Base-by-base conservation (phyloP, 2,329 filamentous ascomycete genomes). In the Fusarium paranaense region DNA sequence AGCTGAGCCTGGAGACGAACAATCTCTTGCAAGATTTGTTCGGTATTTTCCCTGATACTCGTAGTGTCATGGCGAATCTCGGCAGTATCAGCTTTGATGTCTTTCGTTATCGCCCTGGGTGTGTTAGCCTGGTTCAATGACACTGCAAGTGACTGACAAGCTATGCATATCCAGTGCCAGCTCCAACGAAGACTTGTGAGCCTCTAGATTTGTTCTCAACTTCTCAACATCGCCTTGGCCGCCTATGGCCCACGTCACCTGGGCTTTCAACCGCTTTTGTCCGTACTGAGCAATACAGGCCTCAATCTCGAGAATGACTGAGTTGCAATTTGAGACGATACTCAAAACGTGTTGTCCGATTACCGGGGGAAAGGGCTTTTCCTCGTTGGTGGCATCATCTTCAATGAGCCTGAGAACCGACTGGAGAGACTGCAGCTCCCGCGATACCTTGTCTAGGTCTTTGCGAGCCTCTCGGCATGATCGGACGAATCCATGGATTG, bases 361-460 rank as follows among this genome's bases (percentile, higher is more conserved):
- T 6, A 30, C 67, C 2, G 40, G 25, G 0, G 70, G 69, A 1
- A 74, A 65, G 0, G 60, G 62, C 20, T 65, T 74, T 0, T 30
- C 18, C 3, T 40, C 50, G 10, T 72, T 61, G 22, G 32, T 25
- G 0, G 69, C 71, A 6, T 74, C 72, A 13, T 72, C 65, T n/a
- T 62, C 20, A 9, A 74, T 74, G 0, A 74, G 71, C 11, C 71
- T 50, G 7, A 74, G 69, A 11, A 74, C 71, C 0, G 60, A 67
- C 7, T 62, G 56, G 0, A 74, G 62, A 3, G 71, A 74, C 5
- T 69, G 60, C 1, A 74, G 45, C 45, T 74, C 72, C 30, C 63
- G 50, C 8, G 71, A 74, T 5, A 74, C 66, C 13, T 58, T 57
- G 7, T 74, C 71, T 2, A 74, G 18, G 10, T 74, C 71, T 5